Evolutionary conservation across 2,329 filamentous ascomycete genomes (phyloP).

Genomic region (Pyrenophora tritici-repentis): DNA sequence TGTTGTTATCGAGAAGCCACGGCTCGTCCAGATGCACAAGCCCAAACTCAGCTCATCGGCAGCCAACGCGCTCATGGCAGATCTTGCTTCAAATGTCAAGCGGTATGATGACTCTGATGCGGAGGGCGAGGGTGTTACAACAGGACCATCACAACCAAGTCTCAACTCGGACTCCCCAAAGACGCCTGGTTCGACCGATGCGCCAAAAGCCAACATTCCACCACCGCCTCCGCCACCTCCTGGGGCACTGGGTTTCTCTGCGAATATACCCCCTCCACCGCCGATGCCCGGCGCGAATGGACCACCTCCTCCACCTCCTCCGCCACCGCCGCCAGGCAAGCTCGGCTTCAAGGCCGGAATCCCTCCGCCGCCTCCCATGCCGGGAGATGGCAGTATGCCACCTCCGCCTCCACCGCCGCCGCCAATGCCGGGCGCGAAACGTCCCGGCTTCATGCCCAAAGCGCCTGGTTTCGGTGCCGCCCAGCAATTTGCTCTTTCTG

Average conservation of each 20-base stretch:
- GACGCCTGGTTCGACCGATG: constrained; percentile 64
- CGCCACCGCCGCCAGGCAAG: constrained; percentile 56
- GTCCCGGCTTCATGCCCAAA: constrained; percentile 75
- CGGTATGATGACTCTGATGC: constrained; percentile 74
- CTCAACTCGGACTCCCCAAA: constrained; percentile 72
- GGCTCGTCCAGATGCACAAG: constrained; percentile 76
- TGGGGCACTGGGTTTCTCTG: constrained; percentile 45
- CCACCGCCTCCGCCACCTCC: constrained; percentile 52
- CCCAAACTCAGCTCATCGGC: constrained; percentile 67
- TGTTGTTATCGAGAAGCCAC: constrained; percentile 75
- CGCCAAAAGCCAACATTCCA: constrained; percentile 47
- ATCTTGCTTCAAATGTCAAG: constrained; percentile 78
- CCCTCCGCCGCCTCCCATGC: constrained; percentile 56
- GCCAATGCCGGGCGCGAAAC: constrained; percentile 61
- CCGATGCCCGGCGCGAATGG: constrained; percentile 55
- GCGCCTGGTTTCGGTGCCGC: constrained; percentile 57
- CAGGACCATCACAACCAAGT: constrained; percentile 75
- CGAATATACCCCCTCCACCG: constrained; percentile 50
- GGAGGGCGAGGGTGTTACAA: constrained; percentile 72
- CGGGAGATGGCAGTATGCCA: constrained; percentile 53
- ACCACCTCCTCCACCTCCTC: constrained; percentile 53
- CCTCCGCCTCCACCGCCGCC: constrained; percentile 64
- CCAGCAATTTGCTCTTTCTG: constrained; percentile 71
- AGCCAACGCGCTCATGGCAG: constrained; percentile 68
- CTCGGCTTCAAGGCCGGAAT: constrained; percentile 47